Percentiles rank a stretch among this genome's conserved stretches.
Evolutionary conservation across 129 eudicot species (phyloP).

Genomic region (Arctium minus): DNA sequence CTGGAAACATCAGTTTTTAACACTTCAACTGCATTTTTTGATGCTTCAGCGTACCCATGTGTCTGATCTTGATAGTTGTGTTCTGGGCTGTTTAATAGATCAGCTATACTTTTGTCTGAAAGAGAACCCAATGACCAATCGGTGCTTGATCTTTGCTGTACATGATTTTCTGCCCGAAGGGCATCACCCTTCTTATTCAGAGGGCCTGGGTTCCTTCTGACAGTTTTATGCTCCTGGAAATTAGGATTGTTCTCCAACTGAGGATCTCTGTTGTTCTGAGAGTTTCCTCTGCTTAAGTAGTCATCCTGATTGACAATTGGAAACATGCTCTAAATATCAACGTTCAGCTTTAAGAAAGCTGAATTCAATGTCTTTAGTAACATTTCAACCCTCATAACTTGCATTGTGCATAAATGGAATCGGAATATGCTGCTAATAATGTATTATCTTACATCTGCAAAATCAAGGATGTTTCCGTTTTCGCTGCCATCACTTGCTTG

Average conservation of each 20-base stretch:
- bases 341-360: conserved; percentile 1
- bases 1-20: conserved; percentile 42
- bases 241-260: conserved; percentile 17
- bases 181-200: conserved; percentile 14
- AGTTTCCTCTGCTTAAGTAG: conserved; percentile 11
- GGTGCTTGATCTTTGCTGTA: conserved; percentile 36
- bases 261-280: conserved; percentile 24
- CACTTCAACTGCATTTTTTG: conserved; percentile 31
- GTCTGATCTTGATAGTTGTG: conserved; percentile 25
- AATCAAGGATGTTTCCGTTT: conserved; percentile 32
- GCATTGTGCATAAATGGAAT: not conserved
- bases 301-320: conserved; percentile 40
- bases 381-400: not conserved
- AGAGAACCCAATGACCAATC: conserved; percentile 55
- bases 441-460: conserved; percentile 52
- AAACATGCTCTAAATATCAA: not conserved
- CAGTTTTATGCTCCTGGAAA: conserved; percentile 9
- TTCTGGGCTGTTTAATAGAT: conserved; percentile 34
- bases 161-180: conserved; percentile 10
- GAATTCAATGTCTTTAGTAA: not conserved
- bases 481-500: conserved; percentile 44
- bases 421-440: not conserved
- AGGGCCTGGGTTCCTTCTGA: conserved; percentile 16
- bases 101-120: conserved; percentile 54
- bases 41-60: conserved; percentile 32